phyloP scores from a whole-genome alignment of 352 stramenopile species.

The Globisporangium rhizosaccharum region DNA sequence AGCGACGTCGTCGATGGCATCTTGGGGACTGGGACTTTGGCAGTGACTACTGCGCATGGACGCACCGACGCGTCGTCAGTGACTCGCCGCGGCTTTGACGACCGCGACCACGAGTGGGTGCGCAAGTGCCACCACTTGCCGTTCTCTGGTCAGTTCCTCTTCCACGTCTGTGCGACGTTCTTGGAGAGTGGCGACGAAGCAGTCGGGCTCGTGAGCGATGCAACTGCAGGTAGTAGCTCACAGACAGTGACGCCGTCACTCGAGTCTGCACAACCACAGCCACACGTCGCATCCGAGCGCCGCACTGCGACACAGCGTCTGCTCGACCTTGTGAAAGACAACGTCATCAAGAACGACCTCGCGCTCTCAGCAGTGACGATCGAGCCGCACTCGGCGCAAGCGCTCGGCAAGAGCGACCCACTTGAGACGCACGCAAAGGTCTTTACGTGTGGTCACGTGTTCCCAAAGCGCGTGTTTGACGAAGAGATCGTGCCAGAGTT shows the following conservation, averaged over 20 bases:
- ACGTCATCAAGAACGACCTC: slow-evolving; percentile 70
- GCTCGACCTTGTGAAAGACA: slow-evolving; percentile 66
- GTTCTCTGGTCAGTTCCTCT: slow-evolving; percentile 79
- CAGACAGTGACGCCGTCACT: neutral
- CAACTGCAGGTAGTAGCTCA: neutral
- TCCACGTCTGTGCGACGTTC: slow-evolving; percentile 62
- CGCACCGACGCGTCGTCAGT: too few species aligned
- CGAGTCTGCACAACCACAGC: neutral
- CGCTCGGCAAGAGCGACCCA: slow-evolving; percentile 75
- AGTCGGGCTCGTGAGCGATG: neutral
- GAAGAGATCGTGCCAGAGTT: slow-evolving; percentile 81
- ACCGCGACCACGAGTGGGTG: slow-evolving; percentile 76
- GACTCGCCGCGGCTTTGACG: slow-evolving; percentile 35
- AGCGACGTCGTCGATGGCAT: slow-evolving; percentile 57
- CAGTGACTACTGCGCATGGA: neutral
- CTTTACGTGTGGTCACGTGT: slow-evolving; percentile 80
- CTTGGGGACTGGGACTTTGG: slow-evolving; percentile 10
- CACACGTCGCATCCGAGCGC: neutral
- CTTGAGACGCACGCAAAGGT: slow-evolving; percentile 84
- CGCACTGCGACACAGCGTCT: slow-evolving; percentile 26
- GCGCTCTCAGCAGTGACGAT: slow-evolving; percentile 45
- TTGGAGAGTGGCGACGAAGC: slow-evolving; percentile 29
- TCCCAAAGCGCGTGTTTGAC: slow-evolving; percentile 82
- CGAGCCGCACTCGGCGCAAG: slow-evolving; percentile 51
- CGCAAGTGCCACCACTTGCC: slow-evolving; percentile 63